Percentiles rank a stretch among this genome's conserved stretches.
Conservation (phyloP, 2,329 filamentous ascomycete species). For the Triangularia verruculosa region DNA sequence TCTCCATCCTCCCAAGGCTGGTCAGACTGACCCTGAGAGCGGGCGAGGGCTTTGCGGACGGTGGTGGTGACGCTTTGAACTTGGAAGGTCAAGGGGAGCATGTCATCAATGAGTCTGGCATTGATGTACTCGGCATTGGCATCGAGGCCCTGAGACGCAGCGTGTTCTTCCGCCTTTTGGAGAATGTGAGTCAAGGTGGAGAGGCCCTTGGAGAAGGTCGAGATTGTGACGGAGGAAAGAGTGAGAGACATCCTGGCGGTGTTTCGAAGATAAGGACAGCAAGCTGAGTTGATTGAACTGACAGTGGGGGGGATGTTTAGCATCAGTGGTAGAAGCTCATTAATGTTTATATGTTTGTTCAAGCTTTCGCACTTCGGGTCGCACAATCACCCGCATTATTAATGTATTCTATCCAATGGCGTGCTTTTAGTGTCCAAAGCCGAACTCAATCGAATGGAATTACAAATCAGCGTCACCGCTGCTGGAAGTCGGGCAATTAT, state of each 20-base stretch:
- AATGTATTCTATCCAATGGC: not conserved
- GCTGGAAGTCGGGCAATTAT: not conserved
- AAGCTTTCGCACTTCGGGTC: not conserved
- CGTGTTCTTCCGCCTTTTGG: slow-evolving; percentile 28
- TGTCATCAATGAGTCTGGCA: slow-evolving; percentile 34
- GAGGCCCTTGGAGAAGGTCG: slow-evolving; percentile 32
- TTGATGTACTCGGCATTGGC: slow-evolving; percentile 29
- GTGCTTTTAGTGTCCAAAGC: not conserved
- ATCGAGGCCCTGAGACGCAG: slow-evolving; percentile 27
- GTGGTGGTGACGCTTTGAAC: slow-evolving; percentile 33
- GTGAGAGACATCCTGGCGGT: slow-evolving; percentile 27
- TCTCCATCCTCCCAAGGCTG: slow-evolving; percentile 27
- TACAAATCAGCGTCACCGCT: not conserved
- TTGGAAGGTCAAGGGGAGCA: slow-evolving; percentile 35
- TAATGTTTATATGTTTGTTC: not conserved
- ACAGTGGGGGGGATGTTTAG: not conserved
- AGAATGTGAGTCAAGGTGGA: slow-evolving; percentile 33
- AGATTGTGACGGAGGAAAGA: slow-evolving; percentile 30
- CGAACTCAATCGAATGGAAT: not conserved
- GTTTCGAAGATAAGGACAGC: not conserved
- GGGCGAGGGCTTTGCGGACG: slow-evolving; percentile 28
- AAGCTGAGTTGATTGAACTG: not conserved
- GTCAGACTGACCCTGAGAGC: slow-evolving; percentile 28
- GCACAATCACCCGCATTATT: not conserved
- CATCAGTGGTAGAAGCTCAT: not conserved